These are phyloP conservation scores for Pleoardoris graminearum DNA, from an alignment of 2,329 filamentous ascomycete species.

Conservation along the genomic window DNA sequence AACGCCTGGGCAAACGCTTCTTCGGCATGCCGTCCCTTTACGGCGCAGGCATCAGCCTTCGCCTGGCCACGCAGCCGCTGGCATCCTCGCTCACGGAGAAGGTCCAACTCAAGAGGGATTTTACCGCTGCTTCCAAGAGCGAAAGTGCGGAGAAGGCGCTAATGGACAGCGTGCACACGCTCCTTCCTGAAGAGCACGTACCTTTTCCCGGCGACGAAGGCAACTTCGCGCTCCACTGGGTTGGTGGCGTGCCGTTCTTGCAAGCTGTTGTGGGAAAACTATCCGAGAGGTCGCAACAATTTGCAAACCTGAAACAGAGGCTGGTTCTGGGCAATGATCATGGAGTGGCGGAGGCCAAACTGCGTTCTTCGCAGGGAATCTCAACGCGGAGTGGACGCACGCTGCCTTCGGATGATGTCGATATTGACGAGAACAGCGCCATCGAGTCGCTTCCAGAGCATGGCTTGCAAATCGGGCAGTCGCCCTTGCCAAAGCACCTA, in stretches of 20 bases:
- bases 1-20: not conserved
- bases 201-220: constrained; percentile 29
- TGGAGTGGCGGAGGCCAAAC: not conserved
- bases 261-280: constrained; percentile 30
- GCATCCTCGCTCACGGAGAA: constrained; percentile 29
- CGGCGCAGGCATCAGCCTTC: constrained; percentile 29
- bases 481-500: not conserved
- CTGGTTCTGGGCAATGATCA: not conserved
- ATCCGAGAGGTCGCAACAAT: constrained; percentile 3
- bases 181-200: constrained; percentile 31
- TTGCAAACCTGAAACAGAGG: not conserved
- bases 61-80: constrained; percentile 31
- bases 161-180: constrained; percentile 12
- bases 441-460: not conserved
- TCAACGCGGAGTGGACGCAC: not conserved
- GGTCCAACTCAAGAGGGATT: constrained; percentile 27
- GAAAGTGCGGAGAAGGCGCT: constrained; percentile 28
- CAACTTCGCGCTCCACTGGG: constrained; percentile 32
- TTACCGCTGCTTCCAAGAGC: constrained; percentile 21
- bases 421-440: not conserved
- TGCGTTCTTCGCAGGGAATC: not conserved
- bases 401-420: not conserved
- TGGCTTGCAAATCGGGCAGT: not conserved
- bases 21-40: constrained; percentile 39
- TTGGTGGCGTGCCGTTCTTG: constrained; percentile 37